Base-by-base conservation (phyloP, 2,329 filamentous ascomycete genomes). In the Fonsecaea multimorphosa region DNA sequence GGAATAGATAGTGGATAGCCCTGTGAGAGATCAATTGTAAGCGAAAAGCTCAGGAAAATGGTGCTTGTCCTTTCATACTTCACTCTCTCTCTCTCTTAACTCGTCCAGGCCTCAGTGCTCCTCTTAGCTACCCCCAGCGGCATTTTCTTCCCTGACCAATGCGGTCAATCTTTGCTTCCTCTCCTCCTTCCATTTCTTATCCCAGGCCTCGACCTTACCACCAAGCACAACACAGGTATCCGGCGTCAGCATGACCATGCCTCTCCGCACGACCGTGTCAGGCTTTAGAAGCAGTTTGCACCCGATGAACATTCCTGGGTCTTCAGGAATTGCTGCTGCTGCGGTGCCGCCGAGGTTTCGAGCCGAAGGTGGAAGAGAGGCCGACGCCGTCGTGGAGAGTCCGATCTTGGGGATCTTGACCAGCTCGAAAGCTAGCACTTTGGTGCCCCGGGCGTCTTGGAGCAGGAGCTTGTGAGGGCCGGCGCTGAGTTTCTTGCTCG, bases 171-270 rank as follows among this genome's bases (percentile, higher is more conserved):
- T 85, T 56, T 83, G 84, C 76, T 97, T 88, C 69, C 91, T 84
- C 1, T 87, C 87, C 14, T 88, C 86, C 54, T 84, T 83, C 94
- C 94, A 98, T 7, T 83, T 83, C 74, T 87, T 89, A 74, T 98
- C 91, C 83, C 93, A 86, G 0, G 81, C 82, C 61, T 97, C 93
- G 52, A 98, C 85, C 79, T 91, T 96, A 0, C 95, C 95, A 1
- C 95, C 95, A n/a, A 97, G 78, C 1, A 96, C 74, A n/a, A 86
- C 83, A 61, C 87, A 89, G 63, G 78, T 87, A 1, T 80, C 80
- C 1, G 91, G 88, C 68, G 92, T 89, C 22, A 99, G 81, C 77
- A 98, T 79, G n/a, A 96, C 73, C 57, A 91, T 85, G 0, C 93
- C 95, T 63, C 94, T 84, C 4, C 91, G 87, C 2, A 96, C 86